Conservation (phyloP, 2,329 filamentous ascomycete genomes). For the Cladosporium sp. region DNA sequence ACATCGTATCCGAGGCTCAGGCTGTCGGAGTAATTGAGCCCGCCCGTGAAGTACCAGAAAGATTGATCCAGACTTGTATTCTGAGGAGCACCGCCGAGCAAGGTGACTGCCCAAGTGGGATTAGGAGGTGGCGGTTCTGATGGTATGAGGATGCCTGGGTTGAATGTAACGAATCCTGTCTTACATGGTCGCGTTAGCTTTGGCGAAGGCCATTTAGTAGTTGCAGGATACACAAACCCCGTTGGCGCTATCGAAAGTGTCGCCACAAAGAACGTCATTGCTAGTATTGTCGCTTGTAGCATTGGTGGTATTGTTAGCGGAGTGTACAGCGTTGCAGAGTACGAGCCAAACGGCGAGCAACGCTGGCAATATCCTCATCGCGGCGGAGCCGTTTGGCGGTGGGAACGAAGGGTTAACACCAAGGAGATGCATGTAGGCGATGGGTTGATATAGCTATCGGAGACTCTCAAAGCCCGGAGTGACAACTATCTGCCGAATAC, state of each 20-base stretch:
- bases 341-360: neutral
- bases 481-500: neutral
- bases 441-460: neutral
- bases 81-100: neutral
- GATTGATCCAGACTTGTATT: neutral
- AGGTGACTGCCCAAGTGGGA: neutral
- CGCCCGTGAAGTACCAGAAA: neutral
- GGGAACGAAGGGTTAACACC: neutral
- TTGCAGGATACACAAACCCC: neutral
- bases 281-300: neutral
- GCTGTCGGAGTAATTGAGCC: neutral
- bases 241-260: neutral
- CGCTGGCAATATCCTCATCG: neutral
- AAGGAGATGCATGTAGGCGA: neutral
- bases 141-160: neutral
- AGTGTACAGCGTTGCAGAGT: neutral
- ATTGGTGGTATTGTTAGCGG: neutral
- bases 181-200: neutral
- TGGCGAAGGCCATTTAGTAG: neutral
- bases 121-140: neutral
- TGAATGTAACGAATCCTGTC: neutral
- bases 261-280: neutral
- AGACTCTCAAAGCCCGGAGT: neutral
- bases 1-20: neutral
- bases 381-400: neutral